Evolutionary conservation across 2,329 filamentous ascomycete species (phyloP), one percentile per base, ranked within the genome.

Genomic region (Pezicula rhizophila): DNA sequence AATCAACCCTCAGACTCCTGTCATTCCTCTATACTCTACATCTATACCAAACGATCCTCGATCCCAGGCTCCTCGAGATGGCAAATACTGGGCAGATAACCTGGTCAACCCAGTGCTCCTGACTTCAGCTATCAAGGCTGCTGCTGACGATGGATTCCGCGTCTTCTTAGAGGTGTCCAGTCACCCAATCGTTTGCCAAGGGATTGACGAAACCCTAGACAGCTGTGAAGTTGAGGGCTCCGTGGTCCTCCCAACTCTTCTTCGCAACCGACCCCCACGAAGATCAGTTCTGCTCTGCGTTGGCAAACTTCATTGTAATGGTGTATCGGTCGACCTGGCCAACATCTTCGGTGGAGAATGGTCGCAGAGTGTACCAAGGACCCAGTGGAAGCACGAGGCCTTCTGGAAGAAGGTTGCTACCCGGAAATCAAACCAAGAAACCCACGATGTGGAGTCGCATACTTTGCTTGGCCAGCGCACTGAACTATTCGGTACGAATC

Each of bases 121-220:
- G 6, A 65, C 60, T 1, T 52, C 57, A 8, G 66, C 70, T 2
- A 58, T 73, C 5, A 50, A 58, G 12, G 62, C 63, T 11, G 66
- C 67, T 0, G 59, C 61, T 1, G 60, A 67, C 1, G 70, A 73
- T 47, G 68, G 67, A 2, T 64, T 62, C 44, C 55, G 65, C 4
- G 15, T 68, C 1, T 72, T 73, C 53, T 37, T 73, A 2, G 70
- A 74, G 50, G 62, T 72, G 0, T 71, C 70, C 0, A 60, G 54
- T 5, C 70, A 73, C 44, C 68, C 70, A 0, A 64, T 74, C 35
- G 58, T 73, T 5, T 57, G 63, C 3, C 67, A 73, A 43, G 72
- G 70, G 0, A 62, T 73, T 26, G 63, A 60, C 4, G 70, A 73
- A 42, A 72, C 66, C 0, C 31, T 72, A 1, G 51, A 64, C 11